These are phyloP conservation scores for Hortiboletus rubellus DNA, from an alignment of 1,284 basidiomycete species.

Conservation along the genomic window DNA sequence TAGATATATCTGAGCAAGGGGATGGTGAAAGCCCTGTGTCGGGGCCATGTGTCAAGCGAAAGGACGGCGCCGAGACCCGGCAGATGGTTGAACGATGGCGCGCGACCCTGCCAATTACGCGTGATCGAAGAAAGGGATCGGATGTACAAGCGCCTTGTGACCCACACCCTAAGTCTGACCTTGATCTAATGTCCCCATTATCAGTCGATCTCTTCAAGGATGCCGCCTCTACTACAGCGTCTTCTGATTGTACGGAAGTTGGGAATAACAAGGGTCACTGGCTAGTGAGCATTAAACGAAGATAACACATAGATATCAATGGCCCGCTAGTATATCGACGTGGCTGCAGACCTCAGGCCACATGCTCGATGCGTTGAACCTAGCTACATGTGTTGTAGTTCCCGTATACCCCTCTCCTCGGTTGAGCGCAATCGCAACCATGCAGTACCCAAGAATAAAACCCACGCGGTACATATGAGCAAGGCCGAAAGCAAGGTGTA, in stretches of 20 bases:
- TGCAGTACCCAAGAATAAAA: slow-evolving; percentile 64
- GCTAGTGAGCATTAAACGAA: slow-evolving; percentile 32
- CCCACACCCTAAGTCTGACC: slow-evolving; percentile 6
- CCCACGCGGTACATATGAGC: slow-evolving; percentile 60
- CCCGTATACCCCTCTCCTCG: slow-evolving; percentile 33
- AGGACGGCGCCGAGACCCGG: slow-evolving; percentile 26
- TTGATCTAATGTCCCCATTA: slow-evolving; percentile 22
- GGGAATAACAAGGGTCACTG: slow-evolving; percentile 34
- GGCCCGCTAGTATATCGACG: not conserved
- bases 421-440: slow-evolving; percentile 54
- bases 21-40: slow-evolving; percentile 7
- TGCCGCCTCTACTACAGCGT: slow-evolving; percentile 28
- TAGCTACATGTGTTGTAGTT: not conserved
- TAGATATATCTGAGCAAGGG: slow-evolving; percentile 26
- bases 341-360: not conserved
- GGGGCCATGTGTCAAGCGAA: slow-evolving; percentile 26
- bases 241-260: slow-evolving; percentile 36
- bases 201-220: slow-evolving; percentile 31
- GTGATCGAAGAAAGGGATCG: slow-evolving; percentile 16
- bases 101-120: slow-evolving; percentile 21
- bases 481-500: slow-evolving; percentile 47
- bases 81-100: slow-evolving; percentile 37
- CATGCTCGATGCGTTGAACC: not conserved
- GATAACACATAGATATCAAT: slow-evolving; percentile 6
- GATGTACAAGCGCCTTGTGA: slow-evolving; percentile 7